Percentiles rank a stretch among this genome's conserved stretches.
Evolutionary conservation across 164 flowering plant species (phyloP).

Genomic region (Chimonanthus salicifolius): DNA sequence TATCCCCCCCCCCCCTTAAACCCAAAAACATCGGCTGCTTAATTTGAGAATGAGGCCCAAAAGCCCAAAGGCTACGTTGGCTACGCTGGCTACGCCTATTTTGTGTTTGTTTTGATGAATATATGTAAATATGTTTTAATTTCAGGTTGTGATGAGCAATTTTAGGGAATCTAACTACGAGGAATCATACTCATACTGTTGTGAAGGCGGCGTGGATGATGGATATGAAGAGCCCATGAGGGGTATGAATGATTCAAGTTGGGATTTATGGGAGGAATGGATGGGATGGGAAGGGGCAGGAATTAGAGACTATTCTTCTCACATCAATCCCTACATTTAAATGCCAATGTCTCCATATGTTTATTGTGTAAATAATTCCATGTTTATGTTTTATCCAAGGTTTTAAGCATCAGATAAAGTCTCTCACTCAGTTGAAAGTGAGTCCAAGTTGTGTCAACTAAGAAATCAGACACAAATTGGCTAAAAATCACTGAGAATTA

Average conservation of each 20-base stretch:
- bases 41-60: too few relatives aligned
- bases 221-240: slow-evolving; percentile 36
- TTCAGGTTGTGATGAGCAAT: slow-evolving; percentile 67
- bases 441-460: too few relatives aligned
- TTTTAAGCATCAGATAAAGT: too few relatives aligned
- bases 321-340: slow-evolving; percentile 73
- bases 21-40: too few relatives aligned
- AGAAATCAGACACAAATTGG: too few relatives aligned
- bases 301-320: slow-evolving; percentile 68
- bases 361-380: not conserved
- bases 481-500: too few relatives aligned
- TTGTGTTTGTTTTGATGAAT: not conserved
- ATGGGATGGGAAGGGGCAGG: slow-evolving; percentile 99
- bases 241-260: slow-evolving; percentile 64
- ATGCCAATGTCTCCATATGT: not conserved
- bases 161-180: slow-evolving; percentile 35
- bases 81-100: too few relatives aligned
- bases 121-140: not conserved
- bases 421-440: too few relatives aligned
- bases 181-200: slow-evolving; percentile 1
- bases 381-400: too few relatives aligned
- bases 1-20: too few relatives aligned
- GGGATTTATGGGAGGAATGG: slow-evolving; percentile 89
- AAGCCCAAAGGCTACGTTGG: not conserved
- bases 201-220: not conserved